Base-by-base conservation (phyloP, 805 yeast genomes). In the Blastobotrys muscicola region DNA sequence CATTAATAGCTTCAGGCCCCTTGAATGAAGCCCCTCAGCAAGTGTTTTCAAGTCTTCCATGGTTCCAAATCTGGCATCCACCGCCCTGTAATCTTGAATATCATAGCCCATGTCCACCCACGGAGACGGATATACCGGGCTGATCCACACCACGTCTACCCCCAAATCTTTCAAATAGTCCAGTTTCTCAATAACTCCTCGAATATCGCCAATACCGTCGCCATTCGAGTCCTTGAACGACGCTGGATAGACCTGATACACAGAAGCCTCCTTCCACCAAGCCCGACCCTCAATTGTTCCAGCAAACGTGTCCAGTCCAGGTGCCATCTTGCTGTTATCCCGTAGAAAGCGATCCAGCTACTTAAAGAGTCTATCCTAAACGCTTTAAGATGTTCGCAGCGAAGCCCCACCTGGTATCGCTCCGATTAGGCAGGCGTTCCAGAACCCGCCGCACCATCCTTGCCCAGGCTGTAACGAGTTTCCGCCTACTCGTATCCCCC, bases 51-150 rank as follows among this genome's bases (percentile, higher is more conserved):
- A 69, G 51, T 74, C 78, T 46, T 70, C 70, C 58, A 74, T 55
- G 10, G 77, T 67, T 33, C 82, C 82, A 57, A 72, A 76, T 46
- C 64, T 62, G 11, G 72, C 70, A 57, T 75, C 69, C 33, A 76
- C 68, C 16, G 59, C 67, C 56, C 72, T 68, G 60, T 76, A 76
- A 58, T 76, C 70, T 13, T 73, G 59, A 52, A 76, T 73, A 51
- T 76, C 81, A 54, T 75, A 76, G 3, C 82, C 82, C 80, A 76
- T 75, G 55, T 76, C 82, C 41, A 69, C 73, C 55, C 72, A 76
- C 4, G 81, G 81, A 2, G 78, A 71, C 48, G 72, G 76, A 59
- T 67, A 75, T 64, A 72, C 71, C 15, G 81, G 82, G 20, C 74
- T 71, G 43, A 76, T 56, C 82, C 81, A 76, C 34, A 76, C 61